phyloP scores from a whole-genome alignment of 306 rosid species.

The Bauhinia variegata region DNA sequence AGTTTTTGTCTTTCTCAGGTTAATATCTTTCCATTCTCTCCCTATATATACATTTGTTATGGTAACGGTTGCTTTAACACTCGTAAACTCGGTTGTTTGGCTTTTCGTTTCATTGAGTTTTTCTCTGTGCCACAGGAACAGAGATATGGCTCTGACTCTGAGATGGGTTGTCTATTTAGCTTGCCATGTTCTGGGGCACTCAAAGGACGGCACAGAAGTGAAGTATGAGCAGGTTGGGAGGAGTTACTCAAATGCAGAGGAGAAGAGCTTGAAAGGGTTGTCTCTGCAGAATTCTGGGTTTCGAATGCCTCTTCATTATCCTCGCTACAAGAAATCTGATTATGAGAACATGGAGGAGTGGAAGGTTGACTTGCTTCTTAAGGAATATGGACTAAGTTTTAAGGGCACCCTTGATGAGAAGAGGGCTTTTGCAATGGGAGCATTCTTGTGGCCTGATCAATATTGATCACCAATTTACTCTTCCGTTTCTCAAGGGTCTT shows the following conservation, averaged over 20 bases:
- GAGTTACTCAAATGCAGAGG: conserved; percentile 27
- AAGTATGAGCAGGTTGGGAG: neutral
- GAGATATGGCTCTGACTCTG: conserved; percentile 47
- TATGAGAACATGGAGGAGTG: conserved; percentile 83
- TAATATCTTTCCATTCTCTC: neutral
- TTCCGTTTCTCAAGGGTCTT: neutral
- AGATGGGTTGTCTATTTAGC: conserved; percentile 57
- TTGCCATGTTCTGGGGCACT: conserved; percentile 48
- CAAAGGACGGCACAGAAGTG: conserved; percentile 8
- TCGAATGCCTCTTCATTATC: conserved; percentile 85
- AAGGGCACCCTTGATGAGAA: conserved; percentile 57
- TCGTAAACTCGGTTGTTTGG: neutral
- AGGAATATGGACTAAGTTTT: conserved; percentile 62
- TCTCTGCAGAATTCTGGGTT: conserved; percentile 36
- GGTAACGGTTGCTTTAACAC: conserved; percentile 20
- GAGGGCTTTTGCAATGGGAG: conserved; percentile 66
- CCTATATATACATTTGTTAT: conserved; percentile 22
- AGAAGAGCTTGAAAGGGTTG: conserved; percentile 24
- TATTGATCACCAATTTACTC: conserved; percentile 16
- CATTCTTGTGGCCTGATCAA: conserved; percentile 81
- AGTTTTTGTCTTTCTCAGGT: conserved; percentile 27
- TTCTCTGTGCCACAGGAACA: neutral
- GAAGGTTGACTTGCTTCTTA: conserved; percentile 69
- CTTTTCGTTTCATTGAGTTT: neutral
- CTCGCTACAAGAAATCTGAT: conserved; percentile 62